Conservation (phyloP, 768 basidiomycete species). For the Lyophyllum semitale region DNA sequence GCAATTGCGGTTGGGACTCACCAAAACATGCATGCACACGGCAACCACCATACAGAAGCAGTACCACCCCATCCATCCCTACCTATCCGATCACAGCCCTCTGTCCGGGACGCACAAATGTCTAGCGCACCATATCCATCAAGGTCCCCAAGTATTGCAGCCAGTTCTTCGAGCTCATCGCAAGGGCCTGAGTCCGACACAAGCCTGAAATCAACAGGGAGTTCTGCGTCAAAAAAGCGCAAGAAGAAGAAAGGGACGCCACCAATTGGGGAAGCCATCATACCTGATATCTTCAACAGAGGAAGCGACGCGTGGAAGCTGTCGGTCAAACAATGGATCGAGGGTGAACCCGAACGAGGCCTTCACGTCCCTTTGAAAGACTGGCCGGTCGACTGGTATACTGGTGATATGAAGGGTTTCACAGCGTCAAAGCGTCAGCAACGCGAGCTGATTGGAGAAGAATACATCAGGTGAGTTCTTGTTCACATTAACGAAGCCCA, state of each 20-base stretch:
- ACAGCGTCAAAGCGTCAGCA: conserved; percentile 20
- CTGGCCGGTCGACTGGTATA: conserved; percentile 28
- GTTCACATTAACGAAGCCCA: too few relatives aligned
- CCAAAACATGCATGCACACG: not conserved
- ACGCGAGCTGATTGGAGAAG: conserved; percentile 14
- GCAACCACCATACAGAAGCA: not conserved
- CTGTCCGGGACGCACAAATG: not conserved
- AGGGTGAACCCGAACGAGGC: conserved; percentile 19
- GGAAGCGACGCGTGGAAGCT: conserved; percentile 21
- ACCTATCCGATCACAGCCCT: not conserved
- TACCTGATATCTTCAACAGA: conserved; percentile 21
- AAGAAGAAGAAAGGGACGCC: not conserved
- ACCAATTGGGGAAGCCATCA: conserved; percentile 17
- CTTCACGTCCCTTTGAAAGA: conserved; percentile 23
- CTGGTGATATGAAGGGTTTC: conserved; percentile 17
- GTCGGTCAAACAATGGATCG: conserved; percentile 29
- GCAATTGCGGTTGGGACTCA: not conserved
- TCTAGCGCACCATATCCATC: not conserved
- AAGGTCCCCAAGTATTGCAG: not conserved
- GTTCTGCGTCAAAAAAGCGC: not conserved
- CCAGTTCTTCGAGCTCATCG: too few relatives aligned
- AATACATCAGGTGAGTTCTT: not conserved
- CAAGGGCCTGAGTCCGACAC: not conserved
- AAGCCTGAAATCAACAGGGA: not conserved
- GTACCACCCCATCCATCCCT: not conserved